phyloP scores from a whole-genome alignment of 2,329 filamentous ascomycete genomes.

The Bipolaris oryzae region DNA sequence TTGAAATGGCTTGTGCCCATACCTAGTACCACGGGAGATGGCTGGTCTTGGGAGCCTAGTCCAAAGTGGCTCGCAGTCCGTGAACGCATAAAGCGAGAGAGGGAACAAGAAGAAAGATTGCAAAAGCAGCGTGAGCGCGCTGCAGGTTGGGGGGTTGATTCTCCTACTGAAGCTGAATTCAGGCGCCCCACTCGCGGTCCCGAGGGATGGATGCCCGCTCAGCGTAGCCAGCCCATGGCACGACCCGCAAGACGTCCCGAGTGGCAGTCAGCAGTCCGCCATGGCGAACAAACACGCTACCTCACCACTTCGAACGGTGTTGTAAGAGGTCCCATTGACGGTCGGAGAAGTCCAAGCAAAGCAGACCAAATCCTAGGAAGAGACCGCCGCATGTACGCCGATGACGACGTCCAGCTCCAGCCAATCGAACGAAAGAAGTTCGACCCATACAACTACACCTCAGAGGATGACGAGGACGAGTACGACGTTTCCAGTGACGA shows the following conservation, averaged over 20 bases:
- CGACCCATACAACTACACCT: conserved; percentile 45
- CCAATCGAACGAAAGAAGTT: conserved; percentile 47
- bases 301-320: conserved; percentile 45
- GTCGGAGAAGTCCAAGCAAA: conserved; percentile 48
- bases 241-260: conserved; percentile 39
- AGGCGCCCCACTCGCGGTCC: conserved; percentile 35
- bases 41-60: conserved; percentile 92
- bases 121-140: conserved; percentile 68
- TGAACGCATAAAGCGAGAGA: conserved; percentile 60
- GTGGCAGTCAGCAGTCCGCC: conserved; percentile 35
- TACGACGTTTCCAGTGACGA: conserved; percentile 43
- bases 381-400: conserved; percentile 44
- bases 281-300: conserved; percentile 40
- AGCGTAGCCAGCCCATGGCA: conserved; percentile 33
- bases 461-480: conserved; percentile 49
- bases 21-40: conserved; percentile 85
- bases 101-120: conserved; percentile 49
- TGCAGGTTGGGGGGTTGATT: conserved; percentile 68
- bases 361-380: conserved; percentile 52
- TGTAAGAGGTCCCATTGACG: conserved; percentile 39
- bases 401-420: conserved; percentile 50
- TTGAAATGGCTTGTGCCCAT: conserved; percentile 81
- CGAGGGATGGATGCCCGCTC: conserved; percentile 40
- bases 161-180: conserved; percentile 47
- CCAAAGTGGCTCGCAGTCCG: conserved; percentile 76